Evolutionary conservation across 2,329 filamentous ascomycete species (phyloP).

Genomic region (Pseudogymnoascus sp.): DNA sequence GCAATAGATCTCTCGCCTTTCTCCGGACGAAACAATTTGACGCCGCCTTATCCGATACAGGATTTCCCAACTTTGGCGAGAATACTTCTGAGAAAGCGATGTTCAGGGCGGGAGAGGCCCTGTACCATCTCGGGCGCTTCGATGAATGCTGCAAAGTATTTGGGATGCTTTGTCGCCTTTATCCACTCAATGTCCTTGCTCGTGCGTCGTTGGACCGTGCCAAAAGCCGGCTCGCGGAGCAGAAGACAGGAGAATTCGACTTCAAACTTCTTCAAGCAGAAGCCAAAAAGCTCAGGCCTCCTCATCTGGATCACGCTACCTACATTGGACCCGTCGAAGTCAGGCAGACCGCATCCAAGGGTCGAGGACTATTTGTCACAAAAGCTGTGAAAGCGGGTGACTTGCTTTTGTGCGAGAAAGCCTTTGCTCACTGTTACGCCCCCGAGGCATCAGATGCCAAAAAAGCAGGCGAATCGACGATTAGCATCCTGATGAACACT

Average conservation of each 20-base stretch:
- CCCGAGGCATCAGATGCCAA: constrained; percentile 18
- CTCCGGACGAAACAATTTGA: constrained; percentile 30
- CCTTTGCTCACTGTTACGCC: constrained; percentile 41
- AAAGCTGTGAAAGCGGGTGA: constrained; percentile 42
- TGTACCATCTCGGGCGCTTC: constrained; percentile 32
- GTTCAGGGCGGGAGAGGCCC: constrained; percentile 32
- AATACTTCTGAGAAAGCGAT: constrained; percentile 31
- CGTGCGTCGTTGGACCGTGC: constrained; percentile 31
- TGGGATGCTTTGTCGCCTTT: constrained; percentile 23
- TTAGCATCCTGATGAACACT: constrained; percentile 34
- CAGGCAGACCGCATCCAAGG: constrained; percentile 34
- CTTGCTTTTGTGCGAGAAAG: constrained; percentile 50
- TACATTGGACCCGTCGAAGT: constrained; percentile 39
- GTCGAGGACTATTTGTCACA: constrained; percentile 46
- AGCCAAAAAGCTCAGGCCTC: constrained; percentile 28
- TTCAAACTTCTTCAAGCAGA: constrained; percentile 37
- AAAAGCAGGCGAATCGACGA: constrained; percentile 16
- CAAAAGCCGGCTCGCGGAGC: constrained; percentile 31
- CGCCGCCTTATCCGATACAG: constrained; percentile 29
- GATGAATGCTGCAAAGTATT: constrained; percentile 27
- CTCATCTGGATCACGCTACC: constrained; percentile 47
- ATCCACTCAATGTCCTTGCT: constrained; percentile 37
- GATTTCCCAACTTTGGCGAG: constrained; percentile 23
- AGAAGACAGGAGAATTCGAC: constrained; percentile 34
- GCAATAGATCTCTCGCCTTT: constrained; percentile 33